Conservation (phyloP, 2,329 filamentous ascomycete genomes). For the Shiraia sp. region DNA sequence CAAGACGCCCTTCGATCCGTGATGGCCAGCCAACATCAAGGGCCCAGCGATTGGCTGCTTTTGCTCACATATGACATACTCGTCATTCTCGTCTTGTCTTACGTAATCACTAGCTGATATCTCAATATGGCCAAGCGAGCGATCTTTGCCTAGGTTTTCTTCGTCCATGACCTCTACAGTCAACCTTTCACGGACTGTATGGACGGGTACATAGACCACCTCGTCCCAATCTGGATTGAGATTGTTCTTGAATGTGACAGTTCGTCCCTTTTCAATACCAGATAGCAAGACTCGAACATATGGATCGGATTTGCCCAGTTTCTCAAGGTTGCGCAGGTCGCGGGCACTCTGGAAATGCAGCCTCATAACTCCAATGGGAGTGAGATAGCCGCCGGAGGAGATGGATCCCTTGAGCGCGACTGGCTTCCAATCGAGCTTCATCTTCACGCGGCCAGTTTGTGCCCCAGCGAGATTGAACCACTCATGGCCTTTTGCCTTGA, state of each 20-base stretch:
- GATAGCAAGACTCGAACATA: slow-evolving; percentile 88
- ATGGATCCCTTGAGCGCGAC: slow-evolving; percentile 80
- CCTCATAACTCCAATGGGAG: slow-evolving; percentile 92
- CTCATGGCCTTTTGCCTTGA: slow-evolving; percentile 90
- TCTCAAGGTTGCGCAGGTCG: slow-evolving; percentile 88
- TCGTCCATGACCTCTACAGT: slow-evolving; percentile 95
- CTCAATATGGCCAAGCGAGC: slow-evolving; percentile 81
- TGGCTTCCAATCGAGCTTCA: slow-evolving; percentile 93
- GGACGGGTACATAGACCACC: slow-evolving; percentile 89
- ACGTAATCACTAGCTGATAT: slow-evolving; percentile 79
- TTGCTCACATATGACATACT: slow-evolving; percentile 77
- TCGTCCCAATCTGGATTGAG: slow-evolving; percentile 96
- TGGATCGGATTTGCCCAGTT: slow-evolving; percentile 94
- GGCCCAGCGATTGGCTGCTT: slow-evolving; percentile 69
- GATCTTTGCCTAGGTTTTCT: slow-evolving; percentile 88
- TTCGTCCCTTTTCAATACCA: slow-evolving; percentile 86
- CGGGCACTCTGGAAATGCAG: slow-evolving; percentile 85
- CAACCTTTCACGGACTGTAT: slow-evolving; percentile 80
- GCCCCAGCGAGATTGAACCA: slow-evolving; percentile 90
- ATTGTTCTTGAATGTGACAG: slow-evolving; percentile 95
- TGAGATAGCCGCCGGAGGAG: slow-evolving; percentile 84
- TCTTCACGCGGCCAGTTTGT: slow-evolving; percentile 83
- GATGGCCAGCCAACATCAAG: slow-evolving; percentile 74
- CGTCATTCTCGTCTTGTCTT: slow-evolving; percentile 73
- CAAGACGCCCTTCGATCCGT: slow-evolving; percentile 76